Conservation (phyloP, 164 flowering plant species). For the Liriodendron chinense region DNA sequence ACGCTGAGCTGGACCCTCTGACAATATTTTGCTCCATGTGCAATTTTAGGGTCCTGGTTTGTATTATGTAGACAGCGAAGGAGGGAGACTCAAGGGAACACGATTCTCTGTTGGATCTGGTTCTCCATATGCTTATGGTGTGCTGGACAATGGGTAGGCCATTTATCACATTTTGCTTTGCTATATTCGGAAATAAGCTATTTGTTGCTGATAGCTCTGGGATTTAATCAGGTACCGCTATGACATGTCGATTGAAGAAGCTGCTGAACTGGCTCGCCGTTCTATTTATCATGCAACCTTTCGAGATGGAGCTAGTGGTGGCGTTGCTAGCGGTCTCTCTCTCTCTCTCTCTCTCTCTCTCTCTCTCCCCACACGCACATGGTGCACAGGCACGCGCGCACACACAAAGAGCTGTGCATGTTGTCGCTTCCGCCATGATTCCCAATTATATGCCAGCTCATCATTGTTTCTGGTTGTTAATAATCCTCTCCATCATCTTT, state of each 20-base stretch:
- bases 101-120: slow-evolving; percentile 97
- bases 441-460: too few relatives aligned
- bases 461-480: too few relatives aligned
- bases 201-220: not conserved
- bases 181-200: not conserved
- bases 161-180: not conserved
- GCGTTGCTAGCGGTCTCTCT: slow-evolving; percentile 42
- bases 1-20: not conserved
- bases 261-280: slow-evolving; percentile 84
- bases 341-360: not conserved
- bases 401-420: too few relatives aligned
- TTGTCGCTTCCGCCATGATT: too few relatives aligned
- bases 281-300: slow-evolving; percentile 95
- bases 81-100: slow-evolving; percentile 87
- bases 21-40: not conserved
- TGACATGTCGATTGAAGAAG: slow-evolving; percentile 82
- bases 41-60: slow-evolving; percentile 81
- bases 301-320: slow-evolving; percentile 98
- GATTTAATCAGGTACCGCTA: slow-evolving; percentile 45
- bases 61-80: slow-evolving; percentile 97
- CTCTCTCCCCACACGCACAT: too few relatives aligned
- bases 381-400: too few relatives aligned
- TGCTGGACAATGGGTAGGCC: slow-evolving; percentile 74
- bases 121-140: slow-evolving; percentile 98
- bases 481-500: too few relatives aligned